Percentiles rank a stretch among this genome's conserved stretches.
These are phyloP conservation scores for Cyberlindnera mrakii DNA, from an alignment of 805 yeast genomes.

Conservation along the genomic window DNA sequence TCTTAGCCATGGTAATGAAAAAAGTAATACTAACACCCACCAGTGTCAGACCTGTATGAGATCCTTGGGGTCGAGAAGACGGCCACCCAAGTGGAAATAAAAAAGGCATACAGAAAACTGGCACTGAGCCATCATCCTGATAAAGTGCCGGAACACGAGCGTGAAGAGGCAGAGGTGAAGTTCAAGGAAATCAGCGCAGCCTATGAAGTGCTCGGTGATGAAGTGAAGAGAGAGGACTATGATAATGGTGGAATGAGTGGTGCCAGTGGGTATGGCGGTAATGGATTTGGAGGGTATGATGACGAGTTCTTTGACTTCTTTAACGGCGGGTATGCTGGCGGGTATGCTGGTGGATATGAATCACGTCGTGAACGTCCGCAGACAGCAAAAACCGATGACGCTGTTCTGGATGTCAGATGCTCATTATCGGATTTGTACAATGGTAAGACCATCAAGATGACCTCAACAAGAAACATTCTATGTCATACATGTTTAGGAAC, in stretches of 20 bases:
- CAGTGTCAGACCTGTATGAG: slow-evolving; percentile 40
- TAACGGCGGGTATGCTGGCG: slow-evolving; percentile 3
- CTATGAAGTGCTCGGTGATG: slow-evolving; percentile 77
- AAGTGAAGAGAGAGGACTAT: slow-evolving; percentile 48
- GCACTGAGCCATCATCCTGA: slow-evolving; percentile 89
- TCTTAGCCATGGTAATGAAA: background rate
- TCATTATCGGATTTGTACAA: slow-evolving; percentile 69
- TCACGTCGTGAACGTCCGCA: slow-evolving; percentile 1
- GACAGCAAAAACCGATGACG: slow-evolving; percentile 52
- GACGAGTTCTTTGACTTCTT: slow-evolving; percentile 77
- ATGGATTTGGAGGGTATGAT: slow-evolving; percentile 49
- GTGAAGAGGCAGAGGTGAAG: slow-evolving; percentile 65
- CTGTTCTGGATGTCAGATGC: slow-evolving; percentile 56
- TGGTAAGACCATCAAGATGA: slow-evolving; percentile 74
- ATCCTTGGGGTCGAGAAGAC: slow-evolving; percentile 60
- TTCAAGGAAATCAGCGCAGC: slow-evolving; percentile 86
- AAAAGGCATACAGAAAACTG: slow-evolving; percentile 75
- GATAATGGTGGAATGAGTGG: slow-evolving; percentile 44
- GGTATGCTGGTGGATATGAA: slow-evolving; percentile 2
- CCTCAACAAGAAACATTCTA: slow-evolving; percentile 63
- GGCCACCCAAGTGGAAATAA: slow-evolving; percentile 69
- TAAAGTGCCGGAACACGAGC: slow-evolving; percentile 62
- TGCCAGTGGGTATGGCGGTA: slow-evolving; percentile 28
- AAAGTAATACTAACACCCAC: slow-evolving; percentile 2
- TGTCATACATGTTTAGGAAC: slow-evolving; percentile 72